phyloP scores from a whole-genome alignment of 495 filamentous ascomycete species.

The Cercophora sp. region DNA sequence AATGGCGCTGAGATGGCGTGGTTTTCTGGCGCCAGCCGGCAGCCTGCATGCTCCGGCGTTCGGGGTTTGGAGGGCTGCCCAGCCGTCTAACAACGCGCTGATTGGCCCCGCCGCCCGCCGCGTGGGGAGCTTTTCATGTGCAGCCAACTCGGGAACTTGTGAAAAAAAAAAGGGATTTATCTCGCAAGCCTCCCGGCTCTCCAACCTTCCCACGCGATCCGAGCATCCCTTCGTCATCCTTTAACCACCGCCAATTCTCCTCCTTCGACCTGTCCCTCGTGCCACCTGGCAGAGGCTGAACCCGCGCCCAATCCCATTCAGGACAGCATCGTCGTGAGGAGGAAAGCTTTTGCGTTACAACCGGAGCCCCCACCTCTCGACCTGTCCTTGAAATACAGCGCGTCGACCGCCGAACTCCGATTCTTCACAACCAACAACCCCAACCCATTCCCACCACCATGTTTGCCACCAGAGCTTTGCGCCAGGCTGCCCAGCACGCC shows the following conservation, averaged over 20 bases:
- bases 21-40: constrained; percentile 4
- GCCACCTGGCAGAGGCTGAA: constrained; percentile 1
- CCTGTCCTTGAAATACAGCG: background rate
- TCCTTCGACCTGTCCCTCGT: constrained; percentile 29
- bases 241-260: constrained; percentile 20
- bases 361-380: too few relatives aligned
- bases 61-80: constrained; percentile 3
- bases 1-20: constrained; percentile 21
- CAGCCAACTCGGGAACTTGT: constrained; percentile 16
- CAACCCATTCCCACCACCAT: constrained; percentile 35
- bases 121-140: constrained; percentile 3
- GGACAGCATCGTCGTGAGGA: constrained; percentile 31
- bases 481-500: constrained; percentile 57
- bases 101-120: constrained; percentile 5
- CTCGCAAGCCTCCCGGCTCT: background rate
- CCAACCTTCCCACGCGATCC: background rate
- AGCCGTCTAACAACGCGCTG: background rate
- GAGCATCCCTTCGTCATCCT: background rate
- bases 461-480: constrained; percentile 63
- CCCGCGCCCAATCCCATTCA: constrained; percentile 2
- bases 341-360: constrained; percentile 13
- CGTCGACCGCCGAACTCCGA: background rate
- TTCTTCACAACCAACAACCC: background rate
- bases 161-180: constrained; percentile 21
- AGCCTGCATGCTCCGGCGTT: constrained; percentile 9